Evolutionary conservation across 176 grass and related monocot genomes (phyloP).

Genomic region (Juncus effusus): DNA sequence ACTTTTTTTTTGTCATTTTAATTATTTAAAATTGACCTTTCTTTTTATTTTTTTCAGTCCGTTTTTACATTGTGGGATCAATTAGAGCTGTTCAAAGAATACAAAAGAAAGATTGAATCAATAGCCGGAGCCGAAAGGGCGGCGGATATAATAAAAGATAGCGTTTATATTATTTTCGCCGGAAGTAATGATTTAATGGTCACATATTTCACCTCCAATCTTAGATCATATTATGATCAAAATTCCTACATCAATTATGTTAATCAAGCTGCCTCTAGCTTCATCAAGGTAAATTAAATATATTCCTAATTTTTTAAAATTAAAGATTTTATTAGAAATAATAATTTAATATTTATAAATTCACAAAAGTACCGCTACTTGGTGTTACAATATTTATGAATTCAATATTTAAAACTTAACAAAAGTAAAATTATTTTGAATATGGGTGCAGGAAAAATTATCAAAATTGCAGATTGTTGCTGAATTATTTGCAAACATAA

Average conservation of each 20-base stretch:
- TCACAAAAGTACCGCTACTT: too few species aligned
- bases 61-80: constrained; percentile 22
- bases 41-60: constrained; percentile 6
- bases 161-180: constrained; percentile 14
- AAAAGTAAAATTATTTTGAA: too few species aligned
- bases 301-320: neutral
- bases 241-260: constrained; percentile 20
- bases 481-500: too few species aligned
- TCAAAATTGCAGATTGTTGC: too few species aligned
- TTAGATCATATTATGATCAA: constrained; percentile 26
- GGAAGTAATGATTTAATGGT: constrained; percentile 29
- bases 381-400: too few species aligned
- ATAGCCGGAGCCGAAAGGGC: constrained; percentile 20
- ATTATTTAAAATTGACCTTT: neutral
- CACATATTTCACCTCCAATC: constrained; percentile 9
- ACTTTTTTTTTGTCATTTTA: constrained; percentile 2
- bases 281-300: constrained; percentile 23
- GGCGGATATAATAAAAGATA: constrained; percentile 14
- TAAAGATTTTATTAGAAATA: neutral
- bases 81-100: constrained; percentile 29
- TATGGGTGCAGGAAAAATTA: too few species aligned
- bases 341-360: too few species aligned
- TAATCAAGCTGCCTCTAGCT: constrained; percentile 23
- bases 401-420: too few species aligned
- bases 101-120: constrained; percentile 3